phyloP scores from a whole-genome alignment of 352 stramenopile genomes.

The Thalassiosira livingstoniorum region DNA sequence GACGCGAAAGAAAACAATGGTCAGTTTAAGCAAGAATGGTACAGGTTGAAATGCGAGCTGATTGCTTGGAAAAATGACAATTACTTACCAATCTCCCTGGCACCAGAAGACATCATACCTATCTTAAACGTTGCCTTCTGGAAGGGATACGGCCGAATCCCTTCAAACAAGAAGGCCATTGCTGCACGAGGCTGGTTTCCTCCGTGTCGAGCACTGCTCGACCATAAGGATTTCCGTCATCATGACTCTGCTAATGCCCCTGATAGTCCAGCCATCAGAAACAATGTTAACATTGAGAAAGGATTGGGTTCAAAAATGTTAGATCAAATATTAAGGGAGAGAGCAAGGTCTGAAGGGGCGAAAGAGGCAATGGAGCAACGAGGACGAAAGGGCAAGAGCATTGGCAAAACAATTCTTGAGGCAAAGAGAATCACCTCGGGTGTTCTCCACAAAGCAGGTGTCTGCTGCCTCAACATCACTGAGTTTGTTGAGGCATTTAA shows the following conservation, averaged over 20 bases:
- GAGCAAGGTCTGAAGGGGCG: neutral
- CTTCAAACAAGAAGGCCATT: constrained; percentile 10
- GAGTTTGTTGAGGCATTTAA: neutral
- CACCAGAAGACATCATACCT: constrained; percentile 14
- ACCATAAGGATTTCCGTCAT: neutral
- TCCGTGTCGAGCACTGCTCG: constrained; percentile 4
- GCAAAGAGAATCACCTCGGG: neutral
- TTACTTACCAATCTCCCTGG: constrained; percentile 3
- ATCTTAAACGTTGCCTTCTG: constrained; percentile 22
- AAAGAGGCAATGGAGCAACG: neutral
- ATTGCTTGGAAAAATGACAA: constrained; percentile 24
- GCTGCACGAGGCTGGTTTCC: constrained; percentile 27
- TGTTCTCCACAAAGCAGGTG: neutral
- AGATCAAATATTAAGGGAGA: neutral
- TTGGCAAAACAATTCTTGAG: neutral
- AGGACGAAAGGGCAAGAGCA: neutral
- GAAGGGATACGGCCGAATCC: constrained; percentile 5
- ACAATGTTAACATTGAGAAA: neutral
- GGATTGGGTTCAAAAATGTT: neutral
- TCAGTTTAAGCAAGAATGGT: neutral
- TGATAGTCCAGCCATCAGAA: neutral
- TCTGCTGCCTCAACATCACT: neutral
- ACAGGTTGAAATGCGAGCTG: neutral
- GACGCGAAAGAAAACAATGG: neutral
- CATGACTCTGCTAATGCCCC: neutral